Evolutionary conservation across 441 rosid genomes (phyloP).

Genomic region (Cnidoscolus chayamansa): DNA sequence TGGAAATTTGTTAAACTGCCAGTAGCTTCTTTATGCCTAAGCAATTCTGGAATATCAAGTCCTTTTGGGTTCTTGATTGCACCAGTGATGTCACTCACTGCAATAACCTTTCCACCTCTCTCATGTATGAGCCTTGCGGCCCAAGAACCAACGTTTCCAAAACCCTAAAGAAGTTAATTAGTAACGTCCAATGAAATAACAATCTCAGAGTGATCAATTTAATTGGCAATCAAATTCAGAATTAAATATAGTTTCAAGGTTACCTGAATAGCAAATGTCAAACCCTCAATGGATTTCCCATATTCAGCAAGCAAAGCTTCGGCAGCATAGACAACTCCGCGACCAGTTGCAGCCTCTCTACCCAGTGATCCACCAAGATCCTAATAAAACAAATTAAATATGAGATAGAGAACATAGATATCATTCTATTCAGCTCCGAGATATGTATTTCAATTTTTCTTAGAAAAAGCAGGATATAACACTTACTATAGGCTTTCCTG

Average conservation of each 20-base stretch:
- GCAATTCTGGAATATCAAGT: constrained; percentile 55
- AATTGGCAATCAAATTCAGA: not conserved
- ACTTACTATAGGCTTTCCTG: constrained; percentile 92
- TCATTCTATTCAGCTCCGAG: not conserved
- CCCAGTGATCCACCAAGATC: constrained; percentile 99
- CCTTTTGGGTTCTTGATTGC: constrained; percentile 77
- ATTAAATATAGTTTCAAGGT: not conserved
- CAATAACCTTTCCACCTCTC: constrained; percentile 85
- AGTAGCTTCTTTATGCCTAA: constrained; percentile 56
- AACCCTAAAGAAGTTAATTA: constrained; percentile 49
- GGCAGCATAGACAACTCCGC: constrained; percentile 82
- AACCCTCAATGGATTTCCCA: constrained; percentile 65
- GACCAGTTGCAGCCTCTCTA: constrained; percentile 97
- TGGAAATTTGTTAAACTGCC: constrained; percentile 56
- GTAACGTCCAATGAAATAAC: not conserved
- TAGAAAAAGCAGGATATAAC: not conserved
- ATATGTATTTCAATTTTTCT: not conserved
- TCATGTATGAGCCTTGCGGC: constrained; percentile 78
- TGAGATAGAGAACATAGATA: constrained; percentile 1
- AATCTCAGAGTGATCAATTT: not conserved
- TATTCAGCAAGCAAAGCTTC: constrained; percentile 91
- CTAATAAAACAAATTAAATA: constrained; percentile 35
- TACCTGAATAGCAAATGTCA: constrained; percentile 91
- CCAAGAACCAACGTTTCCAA: constrained; percentile 97
- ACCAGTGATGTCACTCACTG: constrained; percentile 87